Percentiles rank a stretch among this genome's conserved stretches.
These are phyloP conservation scores for Colletotrichum echinochloae DNA, from an alignment of 2,329 filamentous ascomycete genomes.

Conservation along the genomic window DNA sequence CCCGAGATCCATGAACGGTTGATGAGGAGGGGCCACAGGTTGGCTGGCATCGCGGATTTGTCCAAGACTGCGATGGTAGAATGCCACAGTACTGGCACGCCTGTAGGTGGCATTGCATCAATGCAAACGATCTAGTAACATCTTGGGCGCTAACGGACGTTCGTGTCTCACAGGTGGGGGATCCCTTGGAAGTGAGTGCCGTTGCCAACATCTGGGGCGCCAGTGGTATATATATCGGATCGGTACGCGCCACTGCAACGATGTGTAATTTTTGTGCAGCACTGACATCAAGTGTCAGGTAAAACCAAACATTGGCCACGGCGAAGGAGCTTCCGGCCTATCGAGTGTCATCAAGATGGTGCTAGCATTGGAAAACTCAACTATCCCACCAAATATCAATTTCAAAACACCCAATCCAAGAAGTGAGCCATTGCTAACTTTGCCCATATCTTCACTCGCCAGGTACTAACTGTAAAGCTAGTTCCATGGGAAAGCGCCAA, in stretches of 20 bases:
- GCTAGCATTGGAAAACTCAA: slow-evolving; percentile 53
- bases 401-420: slow-evolving; percentile 48
- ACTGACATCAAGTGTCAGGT: slow-evolving; percentile 39
- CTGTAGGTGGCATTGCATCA: slow-evolving; percentile 50
- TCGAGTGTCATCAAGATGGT: slow-evolving; percentile 57
- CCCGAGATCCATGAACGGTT: slow-evolving; percentile 48
- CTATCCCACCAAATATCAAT: slow-evolving; percentile 56
- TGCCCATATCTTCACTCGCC: slow-evolving; percentile 15
- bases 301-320: slow-evolving; percentile 58
- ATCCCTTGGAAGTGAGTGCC: slow-evolving; percentile 57
- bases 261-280: background rate
- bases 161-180: slow-evolving; percentile 53
- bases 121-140: background rate
- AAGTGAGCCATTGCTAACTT: background rate
- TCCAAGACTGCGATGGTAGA: slow-evolving; percentile 51
- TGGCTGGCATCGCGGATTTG: slow-evolving; percentile 45
- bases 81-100: slow-evolving; percentile 56
- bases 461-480: background rate
- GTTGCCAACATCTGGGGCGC: slow-evolving; percentile 48
- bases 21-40: slow-evolving; percentile 53
- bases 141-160: background rate
- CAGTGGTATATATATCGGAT: slow-evolving; percentile 45
- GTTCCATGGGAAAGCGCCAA: slow-evolving; percentile 43
- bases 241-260: slow-evolving; percentile 23
- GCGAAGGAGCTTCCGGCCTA: slow-evolving; percentile 58